Conservation (phyloP, 768 basidiomycete genomes). For the Chiua virens region DNA sequence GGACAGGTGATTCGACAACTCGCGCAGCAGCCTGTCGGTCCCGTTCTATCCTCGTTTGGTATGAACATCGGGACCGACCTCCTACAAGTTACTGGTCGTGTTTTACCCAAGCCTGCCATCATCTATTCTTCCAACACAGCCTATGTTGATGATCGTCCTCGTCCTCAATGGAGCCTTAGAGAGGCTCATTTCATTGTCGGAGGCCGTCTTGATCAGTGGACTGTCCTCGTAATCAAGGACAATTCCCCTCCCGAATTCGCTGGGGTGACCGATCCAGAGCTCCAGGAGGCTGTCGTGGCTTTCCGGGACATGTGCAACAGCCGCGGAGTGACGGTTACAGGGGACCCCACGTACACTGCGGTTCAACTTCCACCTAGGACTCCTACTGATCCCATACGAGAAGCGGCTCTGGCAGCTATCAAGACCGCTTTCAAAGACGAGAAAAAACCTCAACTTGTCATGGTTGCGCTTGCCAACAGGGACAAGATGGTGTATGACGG, state of each 20-base stretch:
- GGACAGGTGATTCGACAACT: constrained; percentile 37
- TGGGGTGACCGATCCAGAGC: constrained; percentile 47
- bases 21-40: constrained; percentile 29
- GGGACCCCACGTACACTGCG: constrained; percentile 36
- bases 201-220: constrained; percentile 57
- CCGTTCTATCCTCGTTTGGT: constrained; percentile 37
- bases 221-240: constrained; percentile 62
- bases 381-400: constrained; percentile 47
- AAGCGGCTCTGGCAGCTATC: constrained; percentile 44
- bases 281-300: constrained; percentile 42
- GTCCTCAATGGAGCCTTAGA: constrained; percentile 46
- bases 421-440: constrained; percentile 31
- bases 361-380: constrained; percentile 48
- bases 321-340: constrained; percentile 55
- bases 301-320: constrained; percentile 58
- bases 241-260: constrained; percentile 45
- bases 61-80: constrained; percentile 41
- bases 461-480: constrained; percentile 41
- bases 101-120: constrained; percentile 40
- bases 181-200: constrained; percentile 56
- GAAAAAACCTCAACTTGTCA: constrained; percentile 38
- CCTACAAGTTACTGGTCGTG: constrained; percentile 46
- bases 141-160: constrained; percentile 31
- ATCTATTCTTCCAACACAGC: constrained; percentile 33
- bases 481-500: constrained; percentile 45